phyloP scores from a whole-genome alignment of 1,139 yeast species.

The Taphrina wiesneri region DNA sequence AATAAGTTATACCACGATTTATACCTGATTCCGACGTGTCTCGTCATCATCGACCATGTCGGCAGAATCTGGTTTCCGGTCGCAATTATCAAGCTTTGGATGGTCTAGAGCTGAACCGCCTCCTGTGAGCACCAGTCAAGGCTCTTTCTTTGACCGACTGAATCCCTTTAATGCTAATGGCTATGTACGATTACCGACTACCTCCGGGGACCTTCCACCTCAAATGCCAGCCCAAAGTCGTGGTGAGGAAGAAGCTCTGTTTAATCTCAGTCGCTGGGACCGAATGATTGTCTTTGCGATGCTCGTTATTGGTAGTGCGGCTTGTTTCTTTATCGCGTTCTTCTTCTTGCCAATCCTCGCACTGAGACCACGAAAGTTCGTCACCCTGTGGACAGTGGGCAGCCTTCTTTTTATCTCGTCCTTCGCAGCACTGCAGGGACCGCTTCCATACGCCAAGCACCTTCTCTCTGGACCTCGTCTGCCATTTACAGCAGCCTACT shows the following conservation, averaged over 20 bases:
- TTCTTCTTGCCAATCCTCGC: slow-evolving; percentile 87
- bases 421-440: slow-evolving; percentile 91
- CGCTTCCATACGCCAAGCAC: slow-evolving; percentile 72
- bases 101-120: slow-evolving; percentile 30
- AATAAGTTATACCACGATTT: too few species aligned
- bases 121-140: slow-evolving; percentile 17
- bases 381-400: slow-evolving; percentile 74
- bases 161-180: slow-evolving; percentile 23
- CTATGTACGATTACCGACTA: slow-evolving; percentile 22
- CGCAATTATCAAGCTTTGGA: slow-evolving; percentile 24
- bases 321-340: slow-evolving; percentile 80
- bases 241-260: slow-evolving; percentile 31
- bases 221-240: slow-evolving; percentile 29
- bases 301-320: slow-evolving; percentile 71
- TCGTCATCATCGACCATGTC: background rate
- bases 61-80: slow-evolving; percentile 21
- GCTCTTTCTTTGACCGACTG: slow-evolving; percentile 20
- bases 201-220: slow-evolving; percentile 16
- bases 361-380: slow-evolving; percentile 71
- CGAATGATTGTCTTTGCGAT: slow-evolving; percentile 74
- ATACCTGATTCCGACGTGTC: too few species aligned
- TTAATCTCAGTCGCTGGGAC: slow-evolving; percentile 53
- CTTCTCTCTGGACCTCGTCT: slow-evolving; percentile 72
- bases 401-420: slow-evolving; percentile 81
- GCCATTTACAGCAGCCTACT: slow-evolving; percentile 76